Conservation (phyloP, 495 filamentous ascomycete species). For the Durotheca rogersii region DNA sequence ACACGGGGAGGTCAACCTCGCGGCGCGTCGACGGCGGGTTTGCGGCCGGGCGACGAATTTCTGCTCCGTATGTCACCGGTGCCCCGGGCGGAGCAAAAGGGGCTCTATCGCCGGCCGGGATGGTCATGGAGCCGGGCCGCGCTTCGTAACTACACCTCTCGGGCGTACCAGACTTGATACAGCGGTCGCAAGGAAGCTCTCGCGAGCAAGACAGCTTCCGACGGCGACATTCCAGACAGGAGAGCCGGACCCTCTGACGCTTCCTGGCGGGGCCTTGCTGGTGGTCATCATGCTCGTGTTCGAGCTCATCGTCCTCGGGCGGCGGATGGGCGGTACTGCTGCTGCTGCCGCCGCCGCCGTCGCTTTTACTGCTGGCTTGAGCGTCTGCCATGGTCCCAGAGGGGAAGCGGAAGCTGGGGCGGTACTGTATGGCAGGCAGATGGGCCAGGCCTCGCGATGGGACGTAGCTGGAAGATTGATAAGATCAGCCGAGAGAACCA, state of each 20-base stretch:
- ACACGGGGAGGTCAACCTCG: slow-evolving; percentile 11
- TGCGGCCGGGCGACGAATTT: slow-evolving; percentile 19
- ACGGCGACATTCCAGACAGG: slow-evolving; percentile 52
- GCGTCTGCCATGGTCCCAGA: slow-evolving; percentile 16
- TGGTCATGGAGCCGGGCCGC: slow-evolving; percentile 36
- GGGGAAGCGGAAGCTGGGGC: slow-evolving; percentile 15
- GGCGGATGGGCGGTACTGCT: slow-evolving; percentile 1
- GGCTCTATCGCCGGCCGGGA: slow-evolving; percentile 11
- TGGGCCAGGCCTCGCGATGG: slow-evolving; percentile 10
- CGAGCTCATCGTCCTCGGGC: slow-evolving; percentile 27
- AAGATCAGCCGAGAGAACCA: slow-evolving; percentile 12
- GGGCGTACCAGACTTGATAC: slow-evolving; percentile 51
- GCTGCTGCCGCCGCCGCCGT: neutral
- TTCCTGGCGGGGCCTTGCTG: slow-evolving; percentile 45
- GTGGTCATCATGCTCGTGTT: slow-evolving; percentile 22
- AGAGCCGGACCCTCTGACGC: slow-evolving; percentile 50
- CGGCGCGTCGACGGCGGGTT: slow-evolving; percentile 32
- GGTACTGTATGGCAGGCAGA: slow-evolving; percentile 14
- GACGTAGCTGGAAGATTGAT: slow-evolving; percentile 23
- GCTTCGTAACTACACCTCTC: slow-evolving; percentile 54
- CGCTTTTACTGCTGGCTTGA: slow-evolving; percentile 4
- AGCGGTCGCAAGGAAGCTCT: slow-evolving; percentile 53
- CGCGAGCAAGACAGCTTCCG: slow-evolving; percentile 54
- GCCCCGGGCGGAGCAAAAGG: slow-evolving; percentile 6
- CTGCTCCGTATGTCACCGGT: slow-evolving; percentile 16